Base-by-base conservation (phyloP, 176 grass and related monocot species). In the Carex pumila region DNA sequence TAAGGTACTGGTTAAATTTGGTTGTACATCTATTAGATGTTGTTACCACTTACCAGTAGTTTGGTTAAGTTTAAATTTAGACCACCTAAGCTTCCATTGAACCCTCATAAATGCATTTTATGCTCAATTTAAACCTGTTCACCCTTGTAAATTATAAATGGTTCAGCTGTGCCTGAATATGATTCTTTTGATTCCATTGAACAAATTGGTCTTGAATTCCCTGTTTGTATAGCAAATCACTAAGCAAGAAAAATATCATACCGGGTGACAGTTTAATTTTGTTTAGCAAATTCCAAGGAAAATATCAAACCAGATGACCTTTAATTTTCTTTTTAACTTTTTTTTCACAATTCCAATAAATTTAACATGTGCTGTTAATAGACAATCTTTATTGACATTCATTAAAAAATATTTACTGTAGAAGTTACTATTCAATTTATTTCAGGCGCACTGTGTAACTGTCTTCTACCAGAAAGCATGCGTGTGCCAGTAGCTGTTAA, bases 381-480 rank as follows among this genome's bases (percentile, higher is more conserved):
- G 11, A 56, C 25, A 77, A 77, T 17, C 68, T 31, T 56, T 9
- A 13, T 54, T 31, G 25, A 25, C 50, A 31, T 76, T 76, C 19
- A 15, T 76, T 54, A 17, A 30, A 55, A 9, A 55, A 76, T 13
- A 56, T 15, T 17, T 14, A 56, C 29, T 32, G 32, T 15, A 31
- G 55, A 55, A 77, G 32, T 17, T 56, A 34, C 71, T 77, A 71
- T 77, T 22, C 25, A 77, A 31, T 55, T 56, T 77, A 29, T 87
- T 90, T 87, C 85, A 95, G 93, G 96, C 10, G 87, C 87, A 15
- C 80, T 99, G 87, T 95, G 91, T 89, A 95, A 95, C 77, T 99
- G 96, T 72, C 93, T 99, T 92, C 83, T 99, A 64, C 95, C 95
- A 84, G 95, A 95, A 88, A 83, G 91, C 81, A 93, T 99, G 81